Percentiles rank a stretch among this genome's conserved stretches.
Evolutionary conservation across 768 basidiomycete species (phyloP).

Genomic region (Mycena alexandri): DNA sequence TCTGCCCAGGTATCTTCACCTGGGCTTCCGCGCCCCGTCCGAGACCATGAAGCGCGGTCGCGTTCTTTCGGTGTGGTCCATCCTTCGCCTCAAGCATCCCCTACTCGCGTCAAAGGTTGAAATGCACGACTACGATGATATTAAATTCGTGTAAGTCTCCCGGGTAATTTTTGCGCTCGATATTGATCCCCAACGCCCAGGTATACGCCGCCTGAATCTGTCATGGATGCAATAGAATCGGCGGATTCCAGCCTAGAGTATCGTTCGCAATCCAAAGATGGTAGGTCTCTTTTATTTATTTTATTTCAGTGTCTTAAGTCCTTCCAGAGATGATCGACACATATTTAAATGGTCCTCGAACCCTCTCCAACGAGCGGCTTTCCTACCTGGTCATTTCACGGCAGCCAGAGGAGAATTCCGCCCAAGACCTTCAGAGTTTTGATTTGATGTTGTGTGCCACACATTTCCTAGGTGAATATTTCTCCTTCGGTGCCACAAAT

Average conservation of each 20-base stretch:
- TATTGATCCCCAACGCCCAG: slow-evolving; percentile 46
- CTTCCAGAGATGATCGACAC: slow-evolving; percentile 68
- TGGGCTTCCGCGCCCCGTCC: slow-evolving; percentile 69
- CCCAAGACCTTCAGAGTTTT: slow-evolving; percentile 48
- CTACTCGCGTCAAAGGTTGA: slow-evolving; percentile 73
- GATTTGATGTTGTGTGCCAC: slow-evolving; percentile 81
- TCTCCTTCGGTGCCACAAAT: background rate
- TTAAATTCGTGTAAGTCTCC: slow-evolving; percentile 72
- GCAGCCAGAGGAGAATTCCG: slow-evolving; percentile 28
- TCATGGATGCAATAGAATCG: slow-evolving; percentile 58
- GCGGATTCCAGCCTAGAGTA: slow-evolving; percentile 66
- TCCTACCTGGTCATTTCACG: slow-evolving; percentile 73
- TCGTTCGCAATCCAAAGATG: slow-evolving; percentile 65
- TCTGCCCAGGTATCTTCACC: slow-evolving; percentile 78
- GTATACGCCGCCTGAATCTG: slow-evolving; percentile 58
- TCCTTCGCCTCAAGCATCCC: slow-evolving; percentile 77
- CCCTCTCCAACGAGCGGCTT: slow-evolving; percentile 73
- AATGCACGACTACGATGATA: slow-evolving; percentile 73
- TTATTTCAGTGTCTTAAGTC: slow-evolving; percentile 15
- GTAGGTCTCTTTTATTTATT: slow-evolving; percentile 47
- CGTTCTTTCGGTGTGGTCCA: slow-evolving; percentile 75
- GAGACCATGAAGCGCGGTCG: slow-evolving; percentile 59
- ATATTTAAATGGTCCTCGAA: slow-evolving; percentile 85
- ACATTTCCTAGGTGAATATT: slow-evolving; percentile 70
- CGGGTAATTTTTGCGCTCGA: slow-evolving; percentile 7